phyloP scores from a whole-genome alignment of 169 alveolate genomes.

The Eimeria necatrix region DNA sequence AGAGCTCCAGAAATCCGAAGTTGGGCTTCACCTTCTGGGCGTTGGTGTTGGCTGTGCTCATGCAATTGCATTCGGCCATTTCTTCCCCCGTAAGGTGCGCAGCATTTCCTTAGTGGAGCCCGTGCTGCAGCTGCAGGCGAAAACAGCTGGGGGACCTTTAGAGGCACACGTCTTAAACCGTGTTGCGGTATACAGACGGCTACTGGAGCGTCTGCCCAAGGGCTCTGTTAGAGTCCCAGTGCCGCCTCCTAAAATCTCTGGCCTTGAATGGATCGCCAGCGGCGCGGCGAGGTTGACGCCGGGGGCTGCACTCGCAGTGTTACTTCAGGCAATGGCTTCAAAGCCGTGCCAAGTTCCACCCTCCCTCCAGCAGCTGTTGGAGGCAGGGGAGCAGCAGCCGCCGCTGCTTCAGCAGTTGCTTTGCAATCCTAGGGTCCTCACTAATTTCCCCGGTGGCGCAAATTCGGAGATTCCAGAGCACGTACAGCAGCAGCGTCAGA shows the following conservation, averaged over 20 bases:
- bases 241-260: constrained; percentile 16
- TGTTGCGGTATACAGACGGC: constrained; percentile 26
- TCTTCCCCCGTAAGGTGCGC: background rate
- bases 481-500: constrained; percentile 31
- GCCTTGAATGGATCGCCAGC: background rate
- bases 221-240: background rate
- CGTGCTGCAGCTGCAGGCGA: constrained; percentile 25
- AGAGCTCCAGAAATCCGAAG: background rate
- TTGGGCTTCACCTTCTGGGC: constrained; percentile 10
- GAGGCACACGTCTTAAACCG: constrained; percentile 2
- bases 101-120: background rate
- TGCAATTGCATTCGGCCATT: constrained; percentile 38
- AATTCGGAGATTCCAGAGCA: background rate
- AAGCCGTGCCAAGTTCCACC: background rate
- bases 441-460: background rate
- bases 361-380: background rate
- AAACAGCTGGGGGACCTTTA: background rate
- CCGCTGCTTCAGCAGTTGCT: constrained; percentile 28
- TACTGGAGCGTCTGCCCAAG: background rate
- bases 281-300: background rate
- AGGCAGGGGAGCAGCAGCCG: background rate
- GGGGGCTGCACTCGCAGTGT: background rate
- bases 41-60: constrained; percentile 47
- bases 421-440: background rate
- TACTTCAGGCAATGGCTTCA: background rate